Conservation (phyloP, 2,329 filamentous ascomycete genomes). For the Cladosporium halotolerans region DNA sequence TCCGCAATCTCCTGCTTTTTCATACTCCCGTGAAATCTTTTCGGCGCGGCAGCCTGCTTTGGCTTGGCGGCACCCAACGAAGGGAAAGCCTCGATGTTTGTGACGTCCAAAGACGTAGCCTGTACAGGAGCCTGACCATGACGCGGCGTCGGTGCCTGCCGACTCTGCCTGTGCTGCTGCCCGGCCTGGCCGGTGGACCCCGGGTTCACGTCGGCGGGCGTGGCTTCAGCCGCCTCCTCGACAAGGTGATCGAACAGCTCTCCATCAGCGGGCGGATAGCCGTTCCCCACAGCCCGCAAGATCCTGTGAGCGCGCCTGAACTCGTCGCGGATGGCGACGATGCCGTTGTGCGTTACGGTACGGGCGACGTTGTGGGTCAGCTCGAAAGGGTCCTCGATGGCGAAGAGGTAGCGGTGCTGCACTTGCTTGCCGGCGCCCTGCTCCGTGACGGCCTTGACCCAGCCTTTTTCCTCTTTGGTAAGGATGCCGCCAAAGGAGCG, state of each 20-base stretch:
- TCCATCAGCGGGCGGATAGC: constrained; percentile 16
- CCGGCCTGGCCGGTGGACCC: background rate
- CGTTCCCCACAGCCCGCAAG: constrained; percentile 49
- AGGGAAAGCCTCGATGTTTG: constrained; percentile 24
- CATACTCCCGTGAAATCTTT: background rate
- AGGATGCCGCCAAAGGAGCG: constrained; percentile 63
- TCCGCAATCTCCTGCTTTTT: background rate
- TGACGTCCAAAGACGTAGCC: constrained; percentile 14
- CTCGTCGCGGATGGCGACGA: constrained; percentile 76
- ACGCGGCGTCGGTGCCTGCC: background rate
- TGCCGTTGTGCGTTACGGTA: constrained; percentile 76
- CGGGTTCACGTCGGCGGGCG: background rate
- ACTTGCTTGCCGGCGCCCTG: constrained; percentile 55
- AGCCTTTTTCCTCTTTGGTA: constrained; percentile 71
- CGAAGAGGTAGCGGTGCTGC: constrained; percentile 74
- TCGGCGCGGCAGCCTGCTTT: constrained; percentile 15
- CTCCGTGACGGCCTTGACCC: constrained; percentile 73
- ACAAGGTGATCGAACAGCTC: constrained; percentile 25
- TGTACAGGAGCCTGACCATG: background rate
- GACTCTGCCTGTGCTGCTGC: background rate
- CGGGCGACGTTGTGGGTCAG: constrained; percentile 79
- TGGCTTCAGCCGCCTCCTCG: constrained; percentile 33
- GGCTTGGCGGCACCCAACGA: constrained; percentile 18
- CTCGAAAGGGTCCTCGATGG: constrained; percentile 90
- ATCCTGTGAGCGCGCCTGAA: constrained; percentile 75